phyloP scores from a whole-genome alignment of 1,284 basidiomycete genomes.

The Phenoliferia sp. region DNA sequence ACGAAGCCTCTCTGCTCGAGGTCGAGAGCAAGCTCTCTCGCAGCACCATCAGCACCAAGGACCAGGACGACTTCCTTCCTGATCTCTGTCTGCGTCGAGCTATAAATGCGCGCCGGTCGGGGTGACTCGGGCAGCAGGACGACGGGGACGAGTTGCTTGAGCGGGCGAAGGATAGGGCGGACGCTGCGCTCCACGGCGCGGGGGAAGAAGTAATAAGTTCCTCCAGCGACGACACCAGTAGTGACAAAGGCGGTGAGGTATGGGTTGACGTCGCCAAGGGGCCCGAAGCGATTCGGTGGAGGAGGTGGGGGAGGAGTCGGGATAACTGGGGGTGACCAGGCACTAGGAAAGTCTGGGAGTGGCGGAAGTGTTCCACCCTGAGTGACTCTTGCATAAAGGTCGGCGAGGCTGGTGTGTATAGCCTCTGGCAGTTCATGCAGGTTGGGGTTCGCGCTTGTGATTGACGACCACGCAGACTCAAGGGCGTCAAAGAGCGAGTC shows the following conservation, averaged over 20 bases:
- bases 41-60: conserved; percentile 69
- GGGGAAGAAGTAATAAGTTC: conserved; percentile 16
- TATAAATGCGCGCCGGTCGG: conserved; percentile 11
- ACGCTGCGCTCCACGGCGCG: background rate
- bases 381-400: conserved; percentile 17
- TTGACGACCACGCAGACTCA: background rate
- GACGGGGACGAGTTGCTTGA: conserved; percentile 11
- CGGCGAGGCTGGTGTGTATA: conserved; percentile 10
- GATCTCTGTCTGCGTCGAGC: conserved; percentile 21
- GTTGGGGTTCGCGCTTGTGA: background rate
- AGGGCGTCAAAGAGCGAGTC: background rate
- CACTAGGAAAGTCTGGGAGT: conserved; percentile 4
- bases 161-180: conserved; percentile 4
- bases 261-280: background rate
- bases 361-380: conserved; percentile 19
- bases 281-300: background rate
- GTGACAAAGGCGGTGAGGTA: conserved; percentile 2
- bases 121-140: conserved; percentile 14
- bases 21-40: conserved; percentile 56
- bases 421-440: background rate
- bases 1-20: conserved; percentile 71
- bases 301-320: background rate
- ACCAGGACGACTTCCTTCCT: conserved; percentile 48
- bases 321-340: conserved; percentile 2
- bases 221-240: conserved; percentile 1